phyloP scores from a whole-genome alignment of 2,329 filamentous ascomycete genomes.

The Aureobasidium sp. region DNA sequence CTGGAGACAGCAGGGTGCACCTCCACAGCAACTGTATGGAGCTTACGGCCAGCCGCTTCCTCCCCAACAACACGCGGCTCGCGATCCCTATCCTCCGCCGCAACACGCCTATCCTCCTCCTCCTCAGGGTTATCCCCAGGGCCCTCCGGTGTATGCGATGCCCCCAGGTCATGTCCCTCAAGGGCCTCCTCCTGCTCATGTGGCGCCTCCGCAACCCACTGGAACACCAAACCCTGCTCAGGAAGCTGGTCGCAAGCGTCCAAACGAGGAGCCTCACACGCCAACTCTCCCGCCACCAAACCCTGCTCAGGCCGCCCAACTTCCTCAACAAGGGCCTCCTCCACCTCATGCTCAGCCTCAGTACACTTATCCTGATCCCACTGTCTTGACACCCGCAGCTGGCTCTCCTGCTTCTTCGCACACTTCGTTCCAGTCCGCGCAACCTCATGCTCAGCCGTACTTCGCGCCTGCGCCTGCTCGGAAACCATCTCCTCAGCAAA shows the following conservation, averaged over 20 bases:
- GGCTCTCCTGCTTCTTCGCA: conserved; percentile 37
- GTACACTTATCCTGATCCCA: conserved; percentile 39
- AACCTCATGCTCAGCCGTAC: conserved; percentile 31
- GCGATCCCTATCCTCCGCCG: conserved; percentile 24
- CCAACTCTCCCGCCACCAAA: conserved; percentile 44
- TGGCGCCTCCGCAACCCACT: conserved; percentile 10
- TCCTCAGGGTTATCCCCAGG: conserved; percentile 11
- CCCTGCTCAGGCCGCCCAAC: conserved; percentile 36
- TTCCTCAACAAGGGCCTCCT: conserved; percentile 17
- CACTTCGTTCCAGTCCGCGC: conserved; percentile 31
- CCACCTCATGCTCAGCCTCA: conserved; percentile 19
- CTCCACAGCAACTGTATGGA: conserved; percentile 43
- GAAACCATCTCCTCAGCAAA: conserved; percentile 33
- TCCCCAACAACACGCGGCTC: conserved; percentile 27
- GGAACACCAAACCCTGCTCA: conserved; percentile 20
- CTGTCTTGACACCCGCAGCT: conserved; percentile 37
- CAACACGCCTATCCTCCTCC: conserved; percentile 16
- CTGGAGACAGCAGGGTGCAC: conserved; percentile 40
- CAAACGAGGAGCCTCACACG: conserved; percentile 43
- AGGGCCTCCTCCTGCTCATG: conserved; percentile 1
- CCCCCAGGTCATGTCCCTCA: not conserved
- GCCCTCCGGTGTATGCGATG: conserved; percentile 11
- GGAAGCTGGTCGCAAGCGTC: conserved; percentile 38
- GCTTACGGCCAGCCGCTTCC: conserved; percentile 46
- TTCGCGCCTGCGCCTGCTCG: conserved; percentile 31